Evolutionary conservation across 2,329 filamentous ascomycete genomes (phyloP), one percentile per base, ranked within the genome.

Genomic region (Colletotrichum agaves): DNA sequence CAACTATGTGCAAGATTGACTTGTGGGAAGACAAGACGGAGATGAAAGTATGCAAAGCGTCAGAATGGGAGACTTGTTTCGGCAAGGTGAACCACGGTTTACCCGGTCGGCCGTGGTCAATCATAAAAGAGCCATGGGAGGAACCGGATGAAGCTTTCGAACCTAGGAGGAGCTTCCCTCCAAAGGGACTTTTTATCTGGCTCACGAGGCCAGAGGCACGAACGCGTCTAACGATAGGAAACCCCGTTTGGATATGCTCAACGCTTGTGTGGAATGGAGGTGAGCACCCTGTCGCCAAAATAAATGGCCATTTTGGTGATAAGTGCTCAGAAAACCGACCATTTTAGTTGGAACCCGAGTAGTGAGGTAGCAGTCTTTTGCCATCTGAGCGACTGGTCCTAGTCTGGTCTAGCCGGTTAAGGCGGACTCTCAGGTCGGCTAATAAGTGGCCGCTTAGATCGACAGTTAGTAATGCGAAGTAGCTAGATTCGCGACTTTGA

Each of bases 371-470:
- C 52, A 10, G 35, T 15, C 19, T 23, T 56, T 23, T 41, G 13
- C 21, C 23, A 15, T 41, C 53, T 53, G 53, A 60, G n/a, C 61
- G 50, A 27, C 57, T 47, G 47, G 23, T 27, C 13, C 27, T 61
- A 47, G 44, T n/a, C 39, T 19, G 53, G 37, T n/a, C 21, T 15
- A 43, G 21, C 15, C 8, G 46, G 21, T 39, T 27, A 27, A 23
- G 31, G 10, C 31, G 41, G 4, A 33, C 37, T 21, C 21, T 50
- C 44, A 27, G 50, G 44, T 59, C 52, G 64, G 64, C 60, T 58
- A 67, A 62, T 41, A 56, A 43, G 27, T 35, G 50, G 43, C 63
- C 49, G 58, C 47, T 49, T 33, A 35, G 23, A 23, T 58, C 58
- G 43, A 57, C 19, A 27, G 21, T 56, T 31, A 10, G 46, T 52